phyloP scores from a whole-genome alignment of 2,329 filamentous ascomycete species.

The Talaromyces marneffei region DNA sequence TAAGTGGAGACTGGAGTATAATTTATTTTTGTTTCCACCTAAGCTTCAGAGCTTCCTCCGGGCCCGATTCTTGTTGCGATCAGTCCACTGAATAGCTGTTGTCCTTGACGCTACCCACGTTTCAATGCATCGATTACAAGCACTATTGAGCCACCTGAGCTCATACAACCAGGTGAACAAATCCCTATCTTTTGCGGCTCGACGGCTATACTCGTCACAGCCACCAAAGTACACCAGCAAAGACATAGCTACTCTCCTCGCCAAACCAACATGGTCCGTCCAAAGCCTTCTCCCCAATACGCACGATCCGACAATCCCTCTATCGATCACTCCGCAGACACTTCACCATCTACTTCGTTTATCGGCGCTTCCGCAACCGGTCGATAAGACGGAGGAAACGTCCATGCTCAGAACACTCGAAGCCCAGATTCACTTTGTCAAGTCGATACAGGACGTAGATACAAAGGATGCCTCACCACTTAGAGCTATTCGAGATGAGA shows the following conservation, averaged over 20 bases:
- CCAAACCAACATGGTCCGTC: conserved; percentile 77
- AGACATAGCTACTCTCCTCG: conserved; percentile 49
- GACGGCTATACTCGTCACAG: conserved; percentile 10
- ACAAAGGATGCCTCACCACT: conserved; percentile 68
- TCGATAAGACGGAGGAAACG: conserved; percentile 56
- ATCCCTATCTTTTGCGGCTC: neutral
- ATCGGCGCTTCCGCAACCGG: conserved; percentile 74
- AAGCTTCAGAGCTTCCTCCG: neutral
- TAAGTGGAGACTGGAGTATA: neutral
- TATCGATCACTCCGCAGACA: conserved; percentile 56
- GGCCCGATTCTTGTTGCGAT: neutral
- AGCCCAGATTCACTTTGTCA: conserved; percentile 86
- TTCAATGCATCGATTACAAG: neutral
- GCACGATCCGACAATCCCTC: conserved; percentile 23
- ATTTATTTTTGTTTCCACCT: neutral
- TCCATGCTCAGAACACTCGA: conserved; percentile 69
- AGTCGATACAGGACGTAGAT: conserved; percentile 72
- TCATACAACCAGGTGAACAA: neutral
- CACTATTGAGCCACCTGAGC: neutral
- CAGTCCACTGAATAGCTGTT: neutral
- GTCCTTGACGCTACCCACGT: neutral
- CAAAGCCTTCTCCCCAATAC: conserved; percentile 60
- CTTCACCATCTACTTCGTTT: conserved; percentile 81
- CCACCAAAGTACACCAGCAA: conserved; percentile 13
- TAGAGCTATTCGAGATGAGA: conserved; percentile 69